These are phyloP conservation scores for Trichoderma sp. DNA, from an alignment of 2,329 filamentous ascomycete genomes.

Conservation along the genomic window DNA sequence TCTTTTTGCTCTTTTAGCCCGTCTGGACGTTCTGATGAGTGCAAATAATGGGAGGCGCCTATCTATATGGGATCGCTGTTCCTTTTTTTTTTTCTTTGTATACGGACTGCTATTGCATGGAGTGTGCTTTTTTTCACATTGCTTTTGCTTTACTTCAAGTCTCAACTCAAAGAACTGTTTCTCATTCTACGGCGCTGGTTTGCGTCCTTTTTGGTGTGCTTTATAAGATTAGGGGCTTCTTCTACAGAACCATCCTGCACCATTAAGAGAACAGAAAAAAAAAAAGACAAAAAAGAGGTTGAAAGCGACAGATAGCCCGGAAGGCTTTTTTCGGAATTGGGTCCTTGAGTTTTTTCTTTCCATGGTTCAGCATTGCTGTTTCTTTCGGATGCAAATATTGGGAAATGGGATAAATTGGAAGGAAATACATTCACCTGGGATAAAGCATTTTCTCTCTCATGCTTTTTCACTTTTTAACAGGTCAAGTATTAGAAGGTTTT, in stretches of 20 bases:
- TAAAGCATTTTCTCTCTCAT: background rate
- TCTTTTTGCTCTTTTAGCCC: constrained; percentile 54
- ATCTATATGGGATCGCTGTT: constrained; percentile 27
- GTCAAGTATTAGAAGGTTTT: background rate
- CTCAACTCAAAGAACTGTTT: constrained; percentile 35
- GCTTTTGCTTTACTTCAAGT: constrained; percentile 29
- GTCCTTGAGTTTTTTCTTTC: background rate
- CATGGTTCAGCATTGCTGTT: constrained; percentile 8
- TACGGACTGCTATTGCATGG: constrained; percentile 7
- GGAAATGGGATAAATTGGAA: constrained; percentile 7
- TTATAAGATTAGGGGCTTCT: background rate
- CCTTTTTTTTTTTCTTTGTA: constrained; percentile 7
- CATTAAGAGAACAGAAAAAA: background rate
- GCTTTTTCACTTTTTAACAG: background rate
- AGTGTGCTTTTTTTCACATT: constrained; percentile 26
- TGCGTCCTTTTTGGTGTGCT: constrained; percentile 33
- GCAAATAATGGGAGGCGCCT: constrained; percentile 45
- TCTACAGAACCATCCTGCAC: background rate
- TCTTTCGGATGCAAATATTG: constrained; percentile 11
- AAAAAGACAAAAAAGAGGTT: background rate
- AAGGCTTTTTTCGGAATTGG: constrained; percentile 10
- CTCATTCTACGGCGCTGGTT: constrained; percentile 28
- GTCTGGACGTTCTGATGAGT: constrained; percentile 47
- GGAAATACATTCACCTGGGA: background rate
- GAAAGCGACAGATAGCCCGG: constrained; percentile 4